Conservation (phyloP, 169 alveolate genomes). For the Hepatocystis sp. region DNA sequence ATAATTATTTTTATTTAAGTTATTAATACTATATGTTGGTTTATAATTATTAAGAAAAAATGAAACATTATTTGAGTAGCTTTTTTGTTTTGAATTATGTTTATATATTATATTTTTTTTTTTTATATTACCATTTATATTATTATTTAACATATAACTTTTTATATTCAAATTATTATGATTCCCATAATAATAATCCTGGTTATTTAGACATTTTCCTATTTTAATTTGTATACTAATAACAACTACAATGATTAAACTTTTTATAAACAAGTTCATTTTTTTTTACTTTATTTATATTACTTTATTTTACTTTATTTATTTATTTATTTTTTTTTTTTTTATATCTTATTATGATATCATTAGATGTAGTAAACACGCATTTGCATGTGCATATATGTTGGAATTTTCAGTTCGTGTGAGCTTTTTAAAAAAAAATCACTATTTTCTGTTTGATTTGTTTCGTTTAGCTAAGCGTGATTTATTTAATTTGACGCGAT, state of each 20-base stretch:
- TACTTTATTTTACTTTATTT: background rate
- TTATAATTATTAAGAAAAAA: slow-evolving; percentile 53
- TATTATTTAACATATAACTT: no score
- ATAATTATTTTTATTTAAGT: background rate
- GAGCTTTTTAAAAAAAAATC: no score
- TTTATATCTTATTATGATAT: no score
- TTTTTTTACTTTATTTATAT: no score
- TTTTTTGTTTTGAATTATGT: background rate
- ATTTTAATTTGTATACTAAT: slow-evolving; percentile 42
- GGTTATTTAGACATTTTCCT: slow-evolving; percentile 45
- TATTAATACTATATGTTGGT: slow-evolving; percentile 37
- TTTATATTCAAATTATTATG: slow-evolving; percentile 13
- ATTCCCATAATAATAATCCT: background rate
- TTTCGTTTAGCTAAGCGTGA: no score
- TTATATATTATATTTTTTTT: background rate
- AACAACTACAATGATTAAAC: slow-evolving; percentile 16
- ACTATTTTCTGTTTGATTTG: no score
- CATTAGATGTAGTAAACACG: no score
- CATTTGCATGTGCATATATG: no score
- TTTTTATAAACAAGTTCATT: slow-evolving; percentile 42
- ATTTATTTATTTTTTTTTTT: no score
- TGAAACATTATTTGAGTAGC: background rate
- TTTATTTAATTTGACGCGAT: no score
- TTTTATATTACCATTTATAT: slow-evolving; percentile 6
- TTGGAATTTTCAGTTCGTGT: no score